Percentiles rank a stretch among this genome's conserved stretches.
Conservation (phyloP, 2,329 filamentous ascomycete species). For the Trichoderma citrinoviride region DNA sequence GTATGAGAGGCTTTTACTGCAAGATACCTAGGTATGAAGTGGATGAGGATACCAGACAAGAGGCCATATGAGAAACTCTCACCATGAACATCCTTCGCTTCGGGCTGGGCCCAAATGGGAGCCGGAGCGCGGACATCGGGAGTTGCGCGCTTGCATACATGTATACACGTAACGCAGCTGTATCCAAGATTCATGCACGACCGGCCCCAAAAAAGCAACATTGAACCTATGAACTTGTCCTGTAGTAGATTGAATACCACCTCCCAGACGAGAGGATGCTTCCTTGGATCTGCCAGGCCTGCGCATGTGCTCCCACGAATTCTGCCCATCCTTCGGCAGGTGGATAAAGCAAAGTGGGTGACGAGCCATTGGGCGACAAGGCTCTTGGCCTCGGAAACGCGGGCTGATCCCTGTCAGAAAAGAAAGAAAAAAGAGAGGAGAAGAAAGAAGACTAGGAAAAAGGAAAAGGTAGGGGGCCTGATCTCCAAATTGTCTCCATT, state of each 20-base stretch:
- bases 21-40: too few relatives aligned
- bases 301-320: constrained; percentile 8
- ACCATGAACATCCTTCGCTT: not conserved
- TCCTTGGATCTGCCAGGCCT: constrained; percentile 19
- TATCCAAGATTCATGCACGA: not conserved
- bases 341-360: constrained; percentile 1
- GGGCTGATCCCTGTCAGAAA: constrained; percentile 11
- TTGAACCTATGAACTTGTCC: too few relatives aligned
- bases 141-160: too few relatives aligned
- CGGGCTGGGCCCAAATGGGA: not conserved
- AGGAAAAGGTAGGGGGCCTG: constrained; percentile 5
- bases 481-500: constrained; percentile 10
- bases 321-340: constrained; percentile 19
- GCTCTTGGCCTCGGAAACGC: constrained; percentile 13
- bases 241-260: not conserved
- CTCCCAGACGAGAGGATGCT: not conserved
- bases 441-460: too few relatives aligned
- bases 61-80: not conserved
- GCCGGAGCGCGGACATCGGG: not conserved
- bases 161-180: too few relatives aligned
- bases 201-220: not conserved
- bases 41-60: too few relatives aligned
- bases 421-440: not conserved
- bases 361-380: constrained; percentile 5
- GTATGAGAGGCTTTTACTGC: too few relatives aligned